Conservation (phyloP, 371 early-diverging fungal genomes). For the Apophysomyces trapeziformis region DNA sequence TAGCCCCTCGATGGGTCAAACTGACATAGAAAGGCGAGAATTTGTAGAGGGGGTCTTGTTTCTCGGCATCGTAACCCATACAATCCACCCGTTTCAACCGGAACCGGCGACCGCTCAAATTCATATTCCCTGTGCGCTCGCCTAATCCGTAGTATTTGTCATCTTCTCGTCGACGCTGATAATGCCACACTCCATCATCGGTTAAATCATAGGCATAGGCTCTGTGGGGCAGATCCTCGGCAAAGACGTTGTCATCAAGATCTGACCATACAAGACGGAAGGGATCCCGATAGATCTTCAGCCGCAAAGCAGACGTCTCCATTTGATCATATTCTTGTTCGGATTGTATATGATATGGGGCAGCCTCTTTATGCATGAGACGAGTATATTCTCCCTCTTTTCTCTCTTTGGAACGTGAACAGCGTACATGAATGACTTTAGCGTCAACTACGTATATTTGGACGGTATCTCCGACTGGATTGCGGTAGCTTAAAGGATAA, state of each 20-base stretch:
- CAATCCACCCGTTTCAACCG: slow-evolving; percentile 56
- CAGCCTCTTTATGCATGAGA: background rate
- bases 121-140: slow-evolving; percentile 53
- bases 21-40: slow-evolving; percentile 58
- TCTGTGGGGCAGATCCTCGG: slow-evolving; percentile 57
- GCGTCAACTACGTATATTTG: slow-evolving; percentile 21
- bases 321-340: slow-evolving; percentile 4
- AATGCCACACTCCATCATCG: slow-evolving; percentile 37
- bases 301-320: slow-evolving; percentile 23
- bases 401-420: slow-evolving; percentile 8
- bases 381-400: background rate
- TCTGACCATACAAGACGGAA: slow-evolving; percentile 29
- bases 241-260: slow-evolving; percentile 32
- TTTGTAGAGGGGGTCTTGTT: slow-evolving; percentile 67
- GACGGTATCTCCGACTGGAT: slow-evolving; percentile 25
- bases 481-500: slow-evolving; percentile 35
- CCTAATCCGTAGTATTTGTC: slow-evolving; percentile 57
- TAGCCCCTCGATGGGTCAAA: slow-evolving; percentile 31
- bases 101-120: slow-evolving; percentile 54
- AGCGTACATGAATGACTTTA: slow-evolving; percentile 26
- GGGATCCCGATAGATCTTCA: slow-evolving; percentile 21
- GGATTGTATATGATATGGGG: background rate
- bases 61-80: slow-evolving; percentile 61
- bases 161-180: slow-evolving; percentile 28
- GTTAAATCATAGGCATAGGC: slow-evolving; percentile 48